phyloP scores from a whole-genome alignment of 2,329 filamentous ascomycete genomes.

The Scopulariopsis brevicaulis region DNA sequence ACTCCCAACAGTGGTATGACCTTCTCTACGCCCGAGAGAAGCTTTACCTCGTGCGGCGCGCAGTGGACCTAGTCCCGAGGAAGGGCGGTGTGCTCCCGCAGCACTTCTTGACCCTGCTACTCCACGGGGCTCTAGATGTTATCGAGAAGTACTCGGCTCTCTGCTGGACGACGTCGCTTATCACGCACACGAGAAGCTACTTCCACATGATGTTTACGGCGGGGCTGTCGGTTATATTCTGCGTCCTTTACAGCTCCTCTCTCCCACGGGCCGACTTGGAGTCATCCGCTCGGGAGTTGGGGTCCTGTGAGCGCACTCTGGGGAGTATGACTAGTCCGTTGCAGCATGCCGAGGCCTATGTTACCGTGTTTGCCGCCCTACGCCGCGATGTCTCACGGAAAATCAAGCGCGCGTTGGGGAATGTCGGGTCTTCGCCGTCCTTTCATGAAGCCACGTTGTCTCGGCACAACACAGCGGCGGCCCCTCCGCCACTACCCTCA shows the following conservation, averaged over 20 bases:
- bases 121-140: slow-evolving; percentile 20
- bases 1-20: slow-evolving; percentile 31
- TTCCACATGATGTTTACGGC: slow-evolving; percentile 35
- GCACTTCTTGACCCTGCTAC: slow-evolving; percentile 19
- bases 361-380: slow-evolving; percentile 14
- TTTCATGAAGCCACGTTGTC: neutral
- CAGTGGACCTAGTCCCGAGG: slow-evolving; percentile 25
- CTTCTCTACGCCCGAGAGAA: slow-evolving; percentile 26
- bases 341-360: slow-evolving; percentile 14
- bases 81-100: slow-evolving; percentile 17
- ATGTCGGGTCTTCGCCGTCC: neutral
- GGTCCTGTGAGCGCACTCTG: slow-evolving; percentile 12
- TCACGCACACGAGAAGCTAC: slow-evolving; percentile 33
- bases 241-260: slow-evolving; percentile 7
- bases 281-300: slow-evolving; percentile 3
- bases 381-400: slow-evolving; percentile 11
- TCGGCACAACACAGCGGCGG: neutral
- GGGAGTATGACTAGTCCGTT: slow-evolving; percentile 14
- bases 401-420: neutral
- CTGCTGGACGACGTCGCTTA: slow-evolving; percentile 16
- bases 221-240: slow-evolving; percentile 24
- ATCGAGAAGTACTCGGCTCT: slow-evolving; percentile 25
- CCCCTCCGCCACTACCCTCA: neutral
- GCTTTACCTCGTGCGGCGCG: slow-evolving; percentile 25
- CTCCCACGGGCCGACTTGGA: slow-evolving; percentile 2